phyloP scores from a whole-genome alignment of 805 yeast genomes.

The Kuraishia ogatae region DNA sequence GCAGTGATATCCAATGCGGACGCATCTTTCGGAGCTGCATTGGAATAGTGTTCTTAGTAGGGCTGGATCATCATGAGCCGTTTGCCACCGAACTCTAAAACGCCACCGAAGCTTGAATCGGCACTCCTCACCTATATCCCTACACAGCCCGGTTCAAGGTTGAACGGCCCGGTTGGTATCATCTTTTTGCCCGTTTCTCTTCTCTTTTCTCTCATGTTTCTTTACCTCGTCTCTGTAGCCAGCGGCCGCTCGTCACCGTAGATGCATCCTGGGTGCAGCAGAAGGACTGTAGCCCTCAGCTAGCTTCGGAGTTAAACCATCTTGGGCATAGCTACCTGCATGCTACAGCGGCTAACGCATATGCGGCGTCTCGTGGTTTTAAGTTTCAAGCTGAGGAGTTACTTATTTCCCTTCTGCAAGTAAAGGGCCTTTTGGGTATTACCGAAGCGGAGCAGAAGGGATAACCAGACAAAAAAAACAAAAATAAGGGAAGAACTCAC shows the following conservation, averaged over 20 bases:
- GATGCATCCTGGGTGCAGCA: background rate
- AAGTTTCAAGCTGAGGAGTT: no score
- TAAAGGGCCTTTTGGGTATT: no score
- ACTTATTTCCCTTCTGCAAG: no score
- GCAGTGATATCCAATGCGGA: background rate
- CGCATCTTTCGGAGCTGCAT: background rate
- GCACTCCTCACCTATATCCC: no score
- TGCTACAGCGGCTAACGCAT: background rate
- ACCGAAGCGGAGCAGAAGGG: no score
- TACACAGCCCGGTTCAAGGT: no score
- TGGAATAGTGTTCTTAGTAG: background rate
- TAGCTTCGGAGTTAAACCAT: background rate
- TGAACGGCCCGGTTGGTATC: background rate
- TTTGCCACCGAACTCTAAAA: no score
- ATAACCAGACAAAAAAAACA: no score
- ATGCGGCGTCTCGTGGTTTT: background rate
- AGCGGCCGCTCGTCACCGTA: background rate
- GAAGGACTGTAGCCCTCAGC: background rate
- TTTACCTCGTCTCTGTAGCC: background rate
- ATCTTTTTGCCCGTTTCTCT: background rate
- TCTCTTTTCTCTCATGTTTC: background rate
- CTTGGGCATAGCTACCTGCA: background rate
- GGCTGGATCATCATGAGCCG: background rate
- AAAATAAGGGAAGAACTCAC: no score
- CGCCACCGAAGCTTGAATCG: no score